A percentile compares a stretch with the other conserved stretches of the same genome.
Evolutionary conservation across 371 early-diverging fungal genomes (phyloP).

Genomic region (Rhizopus microsporus): DNA sequence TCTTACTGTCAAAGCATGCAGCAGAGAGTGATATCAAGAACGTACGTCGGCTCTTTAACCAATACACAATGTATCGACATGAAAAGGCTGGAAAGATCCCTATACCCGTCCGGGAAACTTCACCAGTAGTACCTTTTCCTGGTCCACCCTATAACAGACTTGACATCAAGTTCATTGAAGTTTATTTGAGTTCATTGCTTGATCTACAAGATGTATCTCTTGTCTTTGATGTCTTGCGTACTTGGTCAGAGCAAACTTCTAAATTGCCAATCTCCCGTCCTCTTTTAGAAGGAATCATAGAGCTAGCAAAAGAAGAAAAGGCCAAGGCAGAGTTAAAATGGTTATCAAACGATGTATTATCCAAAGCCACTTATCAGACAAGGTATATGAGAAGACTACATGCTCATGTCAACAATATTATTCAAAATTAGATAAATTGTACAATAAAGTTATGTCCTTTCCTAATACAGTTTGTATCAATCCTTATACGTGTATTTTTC

Average conservation of each 20-base stretch:
- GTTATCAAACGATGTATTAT: conserved; percentile 14
- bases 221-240: conserved; percentile 41
- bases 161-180: conserved; percentile 45
- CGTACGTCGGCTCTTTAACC: conserved; percentile 32
- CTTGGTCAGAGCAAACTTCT: conserved; percentile 27
- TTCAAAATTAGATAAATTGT: neutral
- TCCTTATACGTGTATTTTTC: too few relatives aligned
- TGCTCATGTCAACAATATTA: neutral
- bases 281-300: conserved; percentile 11
- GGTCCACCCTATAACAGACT: conserved; percentile 43
- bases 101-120: conserved; percentile 37
- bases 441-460: conserved; percentile 1
- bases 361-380: conserved; percentile 14
- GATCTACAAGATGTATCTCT: conserved; percentile 45
- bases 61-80: conserved; percentile 47
- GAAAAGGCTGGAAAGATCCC: conserved; percentile 42
- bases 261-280: conserved; percentile 6
- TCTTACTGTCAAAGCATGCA: conserved; percentile 11
- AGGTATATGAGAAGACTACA: conserved; percentile 7
- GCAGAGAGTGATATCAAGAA: conserved; percentile 10
- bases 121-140: conserved; percentile 43
- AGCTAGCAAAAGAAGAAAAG: conserved; percentile 22
- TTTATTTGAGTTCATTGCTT: conserved; percentile 35
- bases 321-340: conserved; percentile 21
- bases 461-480: too few relatives aligned